These are phyloP conservation scores for Podaxis sp. DNA, from an alignment of 768 basidiomycete species.

Conservation along the genomic window DNA sequence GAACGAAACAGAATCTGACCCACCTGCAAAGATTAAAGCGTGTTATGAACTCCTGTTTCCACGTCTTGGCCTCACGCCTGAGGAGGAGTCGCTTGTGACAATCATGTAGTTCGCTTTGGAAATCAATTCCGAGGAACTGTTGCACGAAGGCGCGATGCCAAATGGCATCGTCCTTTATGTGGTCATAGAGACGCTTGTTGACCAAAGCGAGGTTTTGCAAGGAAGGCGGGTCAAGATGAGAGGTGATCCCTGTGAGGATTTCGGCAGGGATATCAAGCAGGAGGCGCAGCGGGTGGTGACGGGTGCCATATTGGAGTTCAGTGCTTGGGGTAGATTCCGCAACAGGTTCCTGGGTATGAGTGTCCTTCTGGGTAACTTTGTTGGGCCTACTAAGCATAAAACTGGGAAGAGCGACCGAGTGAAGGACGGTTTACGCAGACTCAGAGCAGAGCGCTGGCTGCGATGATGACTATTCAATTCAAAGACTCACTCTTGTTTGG, in stretches of 20 bases:
- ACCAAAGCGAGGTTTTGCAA: constrained; percentile 58
- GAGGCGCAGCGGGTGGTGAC: constrained; percentile 26
- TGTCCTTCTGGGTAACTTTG: constrained; percentile 38
- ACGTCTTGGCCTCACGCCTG: constrained; percentile 53
- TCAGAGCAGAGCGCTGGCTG: constrained; percentile 22
- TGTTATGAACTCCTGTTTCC: constrained; percentile 69
- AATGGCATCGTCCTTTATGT: constrained; percentile 76
- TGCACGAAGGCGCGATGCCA: constrained; percentile 75
- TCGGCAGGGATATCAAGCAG: constrained; percentile 63
- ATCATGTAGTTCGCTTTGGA: constrained; percentile 55
- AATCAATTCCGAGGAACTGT: constrained; percentile 64
- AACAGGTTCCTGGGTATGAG: constrained; percentile 27
- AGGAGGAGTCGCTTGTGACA: constrained; percentile 48
- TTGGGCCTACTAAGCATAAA: constrained; percentile 69
- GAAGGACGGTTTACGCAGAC: constrained; percentile 22
- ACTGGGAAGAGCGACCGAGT: constrained; percentile 26
- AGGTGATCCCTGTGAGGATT: constrained; percentile 74
- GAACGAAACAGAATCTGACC: constrained; percentile 13
- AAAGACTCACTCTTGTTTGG: not conserved
- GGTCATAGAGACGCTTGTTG: constrained; percentile 50
- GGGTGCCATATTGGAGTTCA: constrained; percentile 50
- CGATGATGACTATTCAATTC: constrained; percentile 20
- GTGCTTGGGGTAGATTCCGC: constrained; percentile 24
- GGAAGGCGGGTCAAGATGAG: constrained; percentile 63
- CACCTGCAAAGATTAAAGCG: constrained; percentile 58